A percentile compares a stretch with the other conserved stretches of the same genome.
These are phyloP conservation scores for Tolypocladium cylindrosporum DNA, from an alignment of 2,329 filamentous ascomycete genomes.

Conservation along the genomic window DNA sequence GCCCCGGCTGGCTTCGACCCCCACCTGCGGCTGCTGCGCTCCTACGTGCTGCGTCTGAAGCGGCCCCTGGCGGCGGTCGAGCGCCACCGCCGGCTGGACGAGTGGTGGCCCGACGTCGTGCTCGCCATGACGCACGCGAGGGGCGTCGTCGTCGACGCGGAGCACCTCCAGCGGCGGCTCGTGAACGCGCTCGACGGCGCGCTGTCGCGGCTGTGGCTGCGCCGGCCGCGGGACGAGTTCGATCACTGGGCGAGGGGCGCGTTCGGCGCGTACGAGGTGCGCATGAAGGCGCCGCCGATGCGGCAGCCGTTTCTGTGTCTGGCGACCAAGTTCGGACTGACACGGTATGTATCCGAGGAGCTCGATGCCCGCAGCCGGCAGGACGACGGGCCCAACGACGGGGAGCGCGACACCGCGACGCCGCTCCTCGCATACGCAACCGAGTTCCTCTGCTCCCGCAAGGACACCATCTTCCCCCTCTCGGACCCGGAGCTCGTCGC, in stretches of 20 bases:
- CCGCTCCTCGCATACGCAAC: constrained; percentile 21
- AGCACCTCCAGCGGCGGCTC: constrained; percentile 6
- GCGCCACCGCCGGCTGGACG: constrained; percentile 25
- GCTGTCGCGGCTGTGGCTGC: constrained; percentile 20
- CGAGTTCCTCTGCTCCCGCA: constrained; percentile 22
- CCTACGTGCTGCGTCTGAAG: constrained; percentile 22
- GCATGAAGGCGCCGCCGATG: constrained; percentile 17
- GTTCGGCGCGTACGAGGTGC: constrained; percentile 20
- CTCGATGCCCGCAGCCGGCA: constrained; percentile 3
- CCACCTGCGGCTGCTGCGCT: constrained; percentile 20
- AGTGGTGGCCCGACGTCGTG: constrained; percentile 27
- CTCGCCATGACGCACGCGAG: constrained; percentile 26
- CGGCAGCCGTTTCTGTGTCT: constrained; percentile 20
- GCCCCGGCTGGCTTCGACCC: constrained; percentile 2
- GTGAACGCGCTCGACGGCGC: constrained; percentile 18
- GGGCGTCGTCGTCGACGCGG: constrained; percentile 11
- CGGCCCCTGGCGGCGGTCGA: constrained; percentile 21
- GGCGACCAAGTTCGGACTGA: constrained; percentile 21
- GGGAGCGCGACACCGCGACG: constrained; percentile 7
- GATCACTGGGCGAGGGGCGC: constrained; percentile 24
- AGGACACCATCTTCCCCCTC: constrained; percentile 22
- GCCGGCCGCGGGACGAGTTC: constrained; percentile 11
- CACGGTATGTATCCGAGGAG: constrained; percentile 14
- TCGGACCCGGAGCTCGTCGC: constrained; percentile 17
- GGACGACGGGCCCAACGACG: neutral